Evolutionary conservation across 2,329 filamentous ascomycete species (phyloP).

Genomic region (Ambrosiella beaveri): DNA sequence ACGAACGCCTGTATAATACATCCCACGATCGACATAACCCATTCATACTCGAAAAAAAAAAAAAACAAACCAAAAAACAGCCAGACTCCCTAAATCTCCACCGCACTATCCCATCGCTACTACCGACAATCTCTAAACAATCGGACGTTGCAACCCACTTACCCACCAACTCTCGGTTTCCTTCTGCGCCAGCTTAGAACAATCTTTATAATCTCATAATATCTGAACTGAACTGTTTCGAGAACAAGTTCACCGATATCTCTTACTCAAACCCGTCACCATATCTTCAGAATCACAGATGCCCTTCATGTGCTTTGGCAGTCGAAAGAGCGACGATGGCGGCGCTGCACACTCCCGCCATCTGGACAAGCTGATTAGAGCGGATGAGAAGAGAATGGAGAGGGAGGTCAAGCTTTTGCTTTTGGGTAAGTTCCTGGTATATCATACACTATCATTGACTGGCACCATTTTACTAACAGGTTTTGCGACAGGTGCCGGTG

Average conservation of each 20-base stretch:
- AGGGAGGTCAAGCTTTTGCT: conserved; percentile 88
- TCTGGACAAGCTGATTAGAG: conserved; percentile 71
- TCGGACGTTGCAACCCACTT: too few species aligned
- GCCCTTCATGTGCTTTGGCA: conserved; percentile 45
- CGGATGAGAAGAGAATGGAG: conserved; percentile 72
- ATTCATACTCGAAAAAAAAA: too few species aligned
- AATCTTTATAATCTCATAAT: neutral
- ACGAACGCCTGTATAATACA: too few species aligned
- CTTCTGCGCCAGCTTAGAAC: neutral
- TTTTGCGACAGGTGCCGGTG: conserved; percentile 57
- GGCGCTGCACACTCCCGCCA: conserved; percentile 45
- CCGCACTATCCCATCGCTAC: too few species aligned
- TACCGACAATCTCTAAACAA: too few species aligned
- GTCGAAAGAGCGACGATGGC: conserved; percentile 32
- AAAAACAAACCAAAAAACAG: too few species aligned
- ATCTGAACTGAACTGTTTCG: neutral
- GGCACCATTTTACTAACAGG: conserved; percentile 11
- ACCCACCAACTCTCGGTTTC: too few species aligned
- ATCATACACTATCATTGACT: neutral
- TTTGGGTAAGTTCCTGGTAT: conserved; percentile 43
- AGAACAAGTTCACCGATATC: neutral
- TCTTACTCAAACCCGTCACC: neutral
- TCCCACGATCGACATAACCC: too few species aligned
- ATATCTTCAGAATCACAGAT: conserved; percentile 15
- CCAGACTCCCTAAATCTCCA: too few species aligned